These are phyloP conservation scores for Apophysomyces elegans DNA, from an alignment of 371 early-diverging fungal genomes.

Conservation along the genomic window DNA sequence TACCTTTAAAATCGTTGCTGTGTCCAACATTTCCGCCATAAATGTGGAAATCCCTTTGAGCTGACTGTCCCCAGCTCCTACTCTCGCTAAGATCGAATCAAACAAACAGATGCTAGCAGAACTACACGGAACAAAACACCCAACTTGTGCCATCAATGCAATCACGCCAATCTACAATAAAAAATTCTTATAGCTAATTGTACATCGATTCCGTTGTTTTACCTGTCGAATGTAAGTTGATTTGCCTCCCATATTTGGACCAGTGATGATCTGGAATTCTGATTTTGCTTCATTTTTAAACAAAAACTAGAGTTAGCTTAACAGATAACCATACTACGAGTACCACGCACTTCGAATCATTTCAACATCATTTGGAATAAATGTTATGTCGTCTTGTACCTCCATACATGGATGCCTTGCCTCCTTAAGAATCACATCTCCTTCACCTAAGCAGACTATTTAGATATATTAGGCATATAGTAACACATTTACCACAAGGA, in stretches of 20 bases:
- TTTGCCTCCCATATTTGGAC: conserved; percentile 98
- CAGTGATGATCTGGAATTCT: conserved; percentile 85
- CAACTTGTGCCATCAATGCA: conserved; percentile 96
- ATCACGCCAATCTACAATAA: conserved; percentile 80
- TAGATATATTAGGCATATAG: neutral
- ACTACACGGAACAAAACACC: conserved; percentile 96
- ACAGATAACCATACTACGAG: conserved; percentile 7
- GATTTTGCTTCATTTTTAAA: conserved; percentile 40
- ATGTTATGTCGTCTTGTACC: conserved; percentile 86
- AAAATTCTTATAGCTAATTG: neutral
- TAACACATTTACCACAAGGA: conserved; percentile 41
- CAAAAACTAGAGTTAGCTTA: neutral
- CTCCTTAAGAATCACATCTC: conserved; percentile 64
- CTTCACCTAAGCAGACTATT: conserved; percentile 47
- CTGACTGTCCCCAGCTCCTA: conserved; percentile 97
- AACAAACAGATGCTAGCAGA: conserved; percentile 83
- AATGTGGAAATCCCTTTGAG: conserved; percentile 97
- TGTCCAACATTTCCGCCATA: conserved; percentile 99
- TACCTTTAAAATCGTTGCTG: conserved; percentile 89
- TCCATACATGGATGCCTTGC: conserved; percentile 97
- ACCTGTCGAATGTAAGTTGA: conserved; percentile 93
- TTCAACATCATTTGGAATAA: conserved; percentile 93
- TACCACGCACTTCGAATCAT: conserved; percentile 63
- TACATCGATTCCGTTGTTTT: neutral
- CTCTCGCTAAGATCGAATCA: conserved; percentile 93